Percentiles rank a stretch among this genome's conserved stretches.
These are phyloP conservation scores for Lichina pygmaea DNA, from an alignment of 495 filamentous ascomycete genomes.

Conservation along the genomic window DNA sequence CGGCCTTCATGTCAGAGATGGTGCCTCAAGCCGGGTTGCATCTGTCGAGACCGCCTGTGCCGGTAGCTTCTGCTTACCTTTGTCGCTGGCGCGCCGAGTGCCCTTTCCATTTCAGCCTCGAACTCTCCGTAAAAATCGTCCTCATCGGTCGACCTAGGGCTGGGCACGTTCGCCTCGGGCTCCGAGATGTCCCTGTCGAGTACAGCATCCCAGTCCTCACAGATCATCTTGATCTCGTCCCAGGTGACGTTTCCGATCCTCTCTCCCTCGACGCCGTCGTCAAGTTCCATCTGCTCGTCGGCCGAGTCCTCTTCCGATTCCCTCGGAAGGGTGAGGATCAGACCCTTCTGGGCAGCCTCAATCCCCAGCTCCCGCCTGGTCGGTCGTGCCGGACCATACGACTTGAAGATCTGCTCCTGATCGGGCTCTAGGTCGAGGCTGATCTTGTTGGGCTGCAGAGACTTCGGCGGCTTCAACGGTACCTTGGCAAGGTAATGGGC, in stretches of 20 bases:
- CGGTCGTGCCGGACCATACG: constrained; percentile 21
- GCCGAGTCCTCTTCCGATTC: constrained; percentile 22
- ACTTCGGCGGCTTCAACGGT: constrained; percentile 48
- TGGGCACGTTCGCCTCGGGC: constrained; percentile 1
- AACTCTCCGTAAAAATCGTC: constrained; percentile 1
- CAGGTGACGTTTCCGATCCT: constrained; percentile 39
- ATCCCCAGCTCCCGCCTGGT: constrained; percentile 19
- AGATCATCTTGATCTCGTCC: constrained; percentile 51
- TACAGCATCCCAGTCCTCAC: constrained; percentile 53
- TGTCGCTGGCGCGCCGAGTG: not conserved
- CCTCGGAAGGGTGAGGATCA: constrained; percentile 16
- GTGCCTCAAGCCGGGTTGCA: no score
- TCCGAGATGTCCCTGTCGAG: constrained; percentile 14
- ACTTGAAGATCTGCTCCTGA: constrained; percentile 52
- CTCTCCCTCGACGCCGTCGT: constrained; percentile 33
- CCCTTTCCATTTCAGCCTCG: constrained; percentile 1
- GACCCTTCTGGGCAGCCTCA: constrained; percentile 27
- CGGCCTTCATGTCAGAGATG: no score
- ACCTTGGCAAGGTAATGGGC: constrained; percentile 41
- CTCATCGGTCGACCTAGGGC: not conserved
- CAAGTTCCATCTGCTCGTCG: constrained; percentile 23
- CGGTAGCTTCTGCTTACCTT: not conserved
- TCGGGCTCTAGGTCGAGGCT: constrained; percentile 60
- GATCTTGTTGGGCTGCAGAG: constrained; percentile 61
- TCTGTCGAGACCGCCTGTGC: no score